Conservation (phyloP, 192 early-diverging fungal genomes). For the Backusella psychrophila region DNA sequence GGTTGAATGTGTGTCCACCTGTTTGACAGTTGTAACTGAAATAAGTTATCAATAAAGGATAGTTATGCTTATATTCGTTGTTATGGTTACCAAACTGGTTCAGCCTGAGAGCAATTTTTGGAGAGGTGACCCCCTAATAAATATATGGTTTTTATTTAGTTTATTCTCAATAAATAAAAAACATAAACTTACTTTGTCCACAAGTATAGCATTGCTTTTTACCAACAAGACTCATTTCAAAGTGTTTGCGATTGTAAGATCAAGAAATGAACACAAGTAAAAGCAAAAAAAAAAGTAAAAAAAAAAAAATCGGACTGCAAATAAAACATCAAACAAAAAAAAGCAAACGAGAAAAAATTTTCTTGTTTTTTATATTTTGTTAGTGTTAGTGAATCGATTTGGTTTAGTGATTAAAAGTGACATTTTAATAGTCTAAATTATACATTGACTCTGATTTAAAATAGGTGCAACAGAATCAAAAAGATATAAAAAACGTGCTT, state of each 20-base stretch:
- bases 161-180: background rate
- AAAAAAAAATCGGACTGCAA: background rate
- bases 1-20: conserved; percentile 34
- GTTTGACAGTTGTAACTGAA: conserved; percentile 53
- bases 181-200: conserved; percentile 27
- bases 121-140: conserved; percentile 48
- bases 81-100: conserved; percentile 44
- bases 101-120: conserved; percentile 44
- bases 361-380: background rate
- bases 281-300: background rate
- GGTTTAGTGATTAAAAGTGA: background rate
- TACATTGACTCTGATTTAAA: background rate
- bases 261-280: background rate
- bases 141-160: background rate
- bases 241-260: background rate
- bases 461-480: background rate
- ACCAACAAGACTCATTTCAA: background rate
- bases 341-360: background rate
- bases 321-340: background rate
- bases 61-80: background rate
- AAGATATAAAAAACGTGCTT: conserved; percentile 3
- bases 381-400: background rate
- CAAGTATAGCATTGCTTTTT: conserved; percentile 24
- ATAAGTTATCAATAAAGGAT: background rate
- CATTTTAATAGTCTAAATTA: background rate